Evolutionary conservation across 2,329 filamentous ascomycete species (phyloP), one percentile per base, ranked within the genome.

Genomic region (Onygenales sp.): DNA sequence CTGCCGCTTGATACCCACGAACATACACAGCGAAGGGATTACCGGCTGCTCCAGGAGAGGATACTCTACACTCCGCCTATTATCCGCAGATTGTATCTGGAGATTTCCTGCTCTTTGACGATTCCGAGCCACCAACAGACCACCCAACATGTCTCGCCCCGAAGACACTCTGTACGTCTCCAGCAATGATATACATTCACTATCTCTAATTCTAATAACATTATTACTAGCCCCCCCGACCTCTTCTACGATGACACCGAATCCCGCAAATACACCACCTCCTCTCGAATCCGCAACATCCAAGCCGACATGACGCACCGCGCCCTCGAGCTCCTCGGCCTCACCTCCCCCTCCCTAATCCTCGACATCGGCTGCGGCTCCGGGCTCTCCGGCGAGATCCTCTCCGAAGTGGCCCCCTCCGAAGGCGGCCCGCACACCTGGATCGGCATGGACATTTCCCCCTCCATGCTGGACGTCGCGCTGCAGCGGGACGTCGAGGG

Each of bases 291-390:
- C 67, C 88, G 93, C 65, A 90, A 88, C 62, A 95, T 98, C 63
- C 93, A 98, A 71, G 87, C 91, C 0, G 82, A 84, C 57, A 98
- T 98, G 93, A 95, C 93, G 32, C 80, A 89, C 62, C 87, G 93
- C 53, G 93, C 93, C 36, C 87, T 98, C 58, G 86, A 93, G 66
- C 87, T 98, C 13, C 88, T 98, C 63, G 80, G 88, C 66, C 85
- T 98, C 44, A 74, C 79, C 43, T 74, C 77, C 0, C 88, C 93
- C 3, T 95, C 89, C 5, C 74, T 97, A 51, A 91, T 98, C 66
- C 88, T 98, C 67, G 93, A 98, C 68, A 76, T 97, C n/a, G 93
- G 93, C 68, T 97, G 93, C 71, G 93, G 93, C 64, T 94, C 88
- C 61, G 93, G 93, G 11, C 83, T 98, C 21, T 95, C 88, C 0